phyloP scores from a whole-genome alignment of 495 filamentous ascomycete genomes.

The Penicillium argentinense region DNA sequence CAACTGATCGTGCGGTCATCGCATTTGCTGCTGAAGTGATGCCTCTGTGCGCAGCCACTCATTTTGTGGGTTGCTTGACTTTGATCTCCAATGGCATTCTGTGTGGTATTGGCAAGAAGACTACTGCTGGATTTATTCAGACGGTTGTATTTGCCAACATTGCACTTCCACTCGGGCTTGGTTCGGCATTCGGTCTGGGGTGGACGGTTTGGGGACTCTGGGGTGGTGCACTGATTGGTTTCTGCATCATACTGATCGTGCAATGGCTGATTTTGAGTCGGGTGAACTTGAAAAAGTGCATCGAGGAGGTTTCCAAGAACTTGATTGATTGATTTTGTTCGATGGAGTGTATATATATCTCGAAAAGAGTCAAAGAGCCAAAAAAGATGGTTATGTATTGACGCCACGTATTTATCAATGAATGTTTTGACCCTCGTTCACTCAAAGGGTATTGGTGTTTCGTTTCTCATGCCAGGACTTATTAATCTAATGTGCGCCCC shows the following conservation, averaged over 20 bases:
- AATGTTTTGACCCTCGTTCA: not conserved
- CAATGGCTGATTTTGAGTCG: not conserved
- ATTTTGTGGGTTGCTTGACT: not conserved
- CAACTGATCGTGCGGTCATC: not conserved
- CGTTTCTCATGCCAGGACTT: constrained; percentile 8
- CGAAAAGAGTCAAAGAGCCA: not conserved
- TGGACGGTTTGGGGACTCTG: constrained; percentile 1
- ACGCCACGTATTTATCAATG: not conserved
- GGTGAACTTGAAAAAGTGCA: not conserved
- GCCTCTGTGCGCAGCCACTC: not conserved
- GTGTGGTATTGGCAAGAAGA: not conserved
- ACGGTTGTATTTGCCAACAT: not conserved
- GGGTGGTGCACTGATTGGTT: not conserved
- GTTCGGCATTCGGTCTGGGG: not conserved
- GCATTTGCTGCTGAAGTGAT: not conserved
- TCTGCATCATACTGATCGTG: not conserved
- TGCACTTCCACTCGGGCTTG: not conserved
- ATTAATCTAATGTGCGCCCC: no score
- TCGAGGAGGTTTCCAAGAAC: not conserved
- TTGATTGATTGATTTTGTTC: not conserved
- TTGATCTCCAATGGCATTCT: not conserved
- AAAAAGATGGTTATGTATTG: not conserved
- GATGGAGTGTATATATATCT: not conserved
- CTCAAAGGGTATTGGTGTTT: not conserved
- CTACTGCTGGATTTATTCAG: not conserved